Conservation (phyloP, 805 yeast species). For the Sugiyamaella boreocaroliniensis region DNA sequence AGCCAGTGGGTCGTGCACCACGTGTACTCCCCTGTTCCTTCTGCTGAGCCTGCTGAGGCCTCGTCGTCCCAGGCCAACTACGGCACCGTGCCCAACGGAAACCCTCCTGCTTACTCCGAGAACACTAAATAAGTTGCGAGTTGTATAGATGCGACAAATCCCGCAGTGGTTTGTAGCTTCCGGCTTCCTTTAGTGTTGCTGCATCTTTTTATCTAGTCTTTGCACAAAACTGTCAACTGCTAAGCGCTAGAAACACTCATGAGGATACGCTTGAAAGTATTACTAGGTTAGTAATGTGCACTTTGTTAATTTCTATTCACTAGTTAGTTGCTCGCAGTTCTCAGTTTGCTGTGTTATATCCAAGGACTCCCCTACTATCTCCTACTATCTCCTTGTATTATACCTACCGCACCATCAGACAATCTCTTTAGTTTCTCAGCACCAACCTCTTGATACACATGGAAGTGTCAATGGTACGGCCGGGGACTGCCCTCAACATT, state of each 20-base stretch:
- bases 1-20: constrained; percentile 1
- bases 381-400: no score
- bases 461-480: neutral
- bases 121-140: neutral
- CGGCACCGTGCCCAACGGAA: constrained; percentile 6
- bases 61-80: constrained; percentile 1
- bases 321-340: neutral
- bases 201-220: no score
- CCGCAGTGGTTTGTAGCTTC: neutral
- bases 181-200: no score
- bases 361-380: no score
- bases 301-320: neutral
- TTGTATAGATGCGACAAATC: neutral
- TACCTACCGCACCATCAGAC: neutral
- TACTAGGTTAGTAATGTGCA: no score
- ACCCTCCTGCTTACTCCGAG: constrained; percentile 11
- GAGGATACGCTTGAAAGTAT: no score
- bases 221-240: no score
- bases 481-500: neutral
- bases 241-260: no score
- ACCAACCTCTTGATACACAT: neutral
- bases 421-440: neutral
- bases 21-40: neutral
- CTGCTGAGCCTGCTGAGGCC: constrained; percentile 6
- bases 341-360: no score